Percentiles rank a stretch among this genome's conserved stretches.
Conservation (phyloP, 2,329 filamentous ascomycete species). For the Arachnomyces sp. region DNA sequence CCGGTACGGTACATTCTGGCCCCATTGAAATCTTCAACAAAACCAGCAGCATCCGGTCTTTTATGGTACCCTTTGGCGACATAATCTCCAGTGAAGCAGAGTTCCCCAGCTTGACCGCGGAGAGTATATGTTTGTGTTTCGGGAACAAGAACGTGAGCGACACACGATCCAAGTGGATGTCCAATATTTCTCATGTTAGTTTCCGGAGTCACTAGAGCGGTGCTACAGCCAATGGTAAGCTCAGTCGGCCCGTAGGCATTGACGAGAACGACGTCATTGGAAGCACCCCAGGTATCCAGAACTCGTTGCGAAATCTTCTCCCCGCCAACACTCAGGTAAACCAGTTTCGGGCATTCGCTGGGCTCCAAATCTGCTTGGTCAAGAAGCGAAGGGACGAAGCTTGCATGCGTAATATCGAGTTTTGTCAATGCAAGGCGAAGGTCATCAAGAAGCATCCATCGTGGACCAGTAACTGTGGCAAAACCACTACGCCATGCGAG, state of each 20-base stretch:
- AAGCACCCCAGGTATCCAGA: slow-evolving; percentile 24
- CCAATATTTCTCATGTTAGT: slow-evolving; percentile 26
- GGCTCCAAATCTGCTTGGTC: slow-evolving; percentile 18
- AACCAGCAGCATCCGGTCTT: slow-evolving; percentile 19
- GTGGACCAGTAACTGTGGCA: slow-evolving; percentile 18
- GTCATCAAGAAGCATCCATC: slow-evolving; percentile 22
- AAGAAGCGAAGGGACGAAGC: slow-evolving; percentile 22
- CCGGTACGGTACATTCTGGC: slow-evolving; percentile 65
- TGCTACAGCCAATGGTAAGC: slow-evolving; percentile 27
- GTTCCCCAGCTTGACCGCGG: slow-evolving; percentile 21
- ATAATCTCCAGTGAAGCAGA: slow-evolving; percentile 22
- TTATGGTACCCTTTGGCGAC: slow-evolving; percentile 24
- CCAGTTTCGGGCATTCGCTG: slow-evolving; percentile 19
- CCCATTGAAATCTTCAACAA: slow-evolving; percentile 13
- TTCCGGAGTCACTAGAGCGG: slow-evolving; percentile 16
- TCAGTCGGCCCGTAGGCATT: slow-evolving; percentile 31
- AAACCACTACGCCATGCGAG: slow-evolving; percentile 24
- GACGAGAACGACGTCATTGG: slow-evolving; percentile 17
- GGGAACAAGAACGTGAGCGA: slow-evolving; percentile 21
- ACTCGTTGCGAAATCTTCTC: slow-evolving; percentile 27
- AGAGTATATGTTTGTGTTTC: slow-evolving; percentile 18
- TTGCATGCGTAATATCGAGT: slow-evolving; percentile 23
- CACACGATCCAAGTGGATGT: slow-evolving; percentile 18
- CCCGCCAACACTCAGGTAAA: slow-evolving; percentile 26
- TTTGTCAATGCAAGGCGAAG: slow-evolving; percentile 15